Evolutionary conservation across 2,329 filamentous ascomycete species (phyloP).

Genomic region (Arthrobotrys musiformis): DNA sequence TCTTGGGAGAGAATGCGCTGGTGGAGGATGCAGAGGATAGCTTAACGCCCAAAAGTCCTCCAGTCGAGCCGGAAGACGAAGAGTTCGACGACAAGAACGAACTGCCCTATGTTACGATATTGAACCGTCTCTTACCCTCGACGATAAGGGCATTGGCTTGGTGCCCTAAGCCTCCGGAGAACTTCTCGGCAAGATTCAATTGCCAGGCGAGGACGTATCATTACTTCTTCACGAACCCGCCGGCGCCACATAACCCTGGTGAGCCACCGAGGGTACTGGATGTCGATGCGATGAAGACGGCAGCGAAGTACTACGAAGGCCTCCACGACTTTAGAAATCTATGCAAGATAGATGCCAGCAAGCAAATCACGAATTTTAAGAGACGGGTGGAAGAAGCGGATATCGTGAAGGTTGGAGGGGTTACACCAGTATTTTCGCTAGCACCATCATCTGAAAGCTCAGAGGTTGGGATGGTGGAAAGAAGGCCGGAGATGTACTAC

Average conservation of each 20-base stretch:
- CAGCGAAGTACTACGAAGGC: constrained; percentile 82
- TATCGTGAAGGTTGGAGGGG: constrained; percentile 75
- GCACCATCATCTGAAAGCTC: background rate
- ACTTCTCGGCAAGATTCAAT: constrained; percentile 91
- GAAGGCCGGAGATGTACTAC: constrained; percentile 73
- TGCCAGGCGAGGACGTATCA: constrained; percentile 91
- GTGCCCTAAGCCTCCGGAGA: constrained; percentile 81
- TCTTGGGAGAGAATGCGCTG: constrained; percentile 56
- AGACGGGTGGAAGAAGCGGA: constrained; percentile 82
- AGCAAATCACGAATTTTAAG: constrained; percentile 86
- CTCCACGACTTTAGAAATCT: constrained; percentile 95
- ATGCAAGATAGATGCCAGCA: constrained; percentile 89
- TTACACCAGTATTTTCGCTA: constrained; percentile 68
- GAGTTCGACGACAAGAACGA: constrained; percentile 78
- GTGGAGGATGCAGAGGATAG: constrained; percentile 53
- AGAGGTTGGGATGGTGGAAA: constrained; percentile 13
- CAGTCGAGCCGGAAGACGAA: constrained; percentile 46
- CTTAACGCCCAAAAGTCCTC: background rate
- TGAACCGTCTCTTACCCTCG: constrained; percentile 87
- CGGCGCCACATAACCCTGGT: constrained; percentile 27
- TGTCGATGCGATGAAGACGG: constrained; percentile 84
- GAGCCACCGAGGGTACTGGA: constrained; percentile 79
- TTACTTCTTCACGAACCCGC: constrained; percentile 96
- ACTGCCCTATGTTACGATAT: constrained; percentile 80
- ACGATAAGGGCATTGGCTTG: constrained; percentile 93